Evolutionary conservation across 495 filamentous ascomycete species (phyloP).

Genomic region (Collariella sp.): DNA sequence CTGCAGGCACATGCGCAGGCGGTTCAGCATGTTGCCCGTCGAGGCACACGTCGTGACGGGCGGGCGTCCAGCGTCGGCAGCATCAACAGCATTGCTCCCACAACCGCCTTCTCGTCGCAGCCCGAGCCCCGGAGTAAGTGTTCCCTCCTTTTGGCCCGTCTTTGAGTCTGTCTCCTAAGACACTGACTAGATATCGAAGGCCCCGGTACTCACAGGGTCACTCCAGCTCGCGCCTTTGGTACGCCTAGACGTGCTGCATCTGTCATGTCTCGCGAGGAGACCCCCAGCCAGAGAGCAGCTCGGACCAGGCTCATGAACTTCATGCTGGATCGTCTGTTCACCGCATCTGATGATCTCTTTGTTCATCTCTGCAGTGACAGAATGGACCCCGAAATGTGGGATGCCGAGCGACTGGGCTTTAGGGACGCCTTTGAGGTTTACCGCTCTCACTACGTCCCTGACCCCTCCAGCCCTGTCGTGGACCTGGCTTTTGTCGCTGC

Average conservation of each 20-base stretch:
- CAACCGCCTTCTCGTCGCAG: conserved; percentile 12
- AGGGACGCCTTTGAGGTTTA: conserved; percentile 4
- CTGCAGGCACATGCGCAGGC: conserved; percentile 8
- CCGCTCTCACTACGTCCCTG: conserved; percentile 6
- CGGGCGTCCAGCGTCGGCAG: conserved; percentile 13
- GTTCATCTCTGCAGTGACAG: conserved; percentile 3
- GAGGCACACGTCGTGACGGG: conserved; percentile 12
- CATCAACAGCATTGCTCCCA: conserved; percentile 12
- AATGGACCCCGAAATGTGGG: conserved; percentile 9
- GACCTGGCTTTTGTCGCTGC: conserved; percentile 10
- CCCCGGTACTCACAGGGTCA: background rate
- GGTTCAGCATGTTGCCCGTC: conserved; percentile 6
- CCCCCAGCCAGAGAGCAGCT: conserved; percentile 3
- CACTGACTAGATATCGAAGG: background rate
- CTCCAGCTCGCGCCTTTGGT: background rate
- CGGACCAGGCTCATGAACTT: conserved; percentile 8
- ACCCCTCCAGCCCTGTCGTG: conserved; percentile 8
- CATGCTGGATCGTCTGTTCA: conserved; percentile 8
- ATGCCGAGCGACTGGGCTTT: background rate
- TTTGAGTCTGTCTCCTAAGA: background rate
- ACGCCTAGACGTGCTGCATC: background rate
- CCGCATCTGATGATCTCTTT: conserved; percentile 15
- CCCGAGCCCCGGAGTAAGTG: conserved; percentile 15
- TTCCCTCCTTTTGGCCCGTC: background rate
- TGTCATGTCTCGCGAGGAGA: background rate